Evolutionary conservation across 2,329 filamentous ascomycete genomes (phyloP).

Genomic region (Penicillium hesseltinei): DNA sequence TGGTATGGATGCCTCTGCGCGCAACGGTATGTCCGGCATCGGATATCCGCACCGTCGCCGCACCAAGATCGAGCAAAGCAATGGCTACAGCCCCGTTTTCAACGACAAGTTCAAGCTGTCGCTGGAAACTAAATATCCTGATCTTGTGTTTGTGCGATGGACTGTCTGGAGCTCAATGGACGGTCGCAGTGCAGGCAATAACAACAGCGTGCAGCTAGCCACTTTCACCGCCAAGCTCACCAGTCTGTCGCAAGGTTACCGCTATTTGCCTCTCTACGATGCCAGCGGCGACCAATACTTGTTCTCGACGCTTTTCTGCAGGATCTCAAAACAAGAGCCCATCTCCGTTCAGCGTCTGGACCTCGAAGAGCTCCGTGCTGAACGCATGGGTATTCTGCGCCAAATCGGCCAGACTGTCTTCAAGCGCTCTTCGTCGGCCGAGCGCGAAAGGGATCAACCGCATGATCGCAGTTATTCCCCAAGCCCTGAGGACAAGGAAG

Average conservation of each 20-base stretch:
- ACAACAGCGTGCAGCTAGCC: constrained; percentile 65
- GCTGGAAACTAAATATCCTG: constrained; percentile 89
- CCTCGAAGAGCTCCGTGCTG: constrained; percentile 40
- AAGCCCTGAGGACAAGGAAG: constrained; percentile 35
- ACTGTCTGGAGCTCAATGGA: constrained; percentile 84
- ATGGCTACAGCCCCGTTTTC: constrained; percentile 92
- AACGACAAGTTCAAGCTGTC: constrained; percentile 75
- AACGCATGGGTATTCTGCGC: constrained; percentile 43
- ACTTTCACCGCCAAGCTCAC: constrained; percentile 90
- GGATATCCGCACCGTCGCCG: constrained; percentile 72
- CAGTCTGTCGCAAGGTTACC: constrained; percentile 87
- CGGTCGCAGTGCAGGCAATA: constrained; percentile 66
- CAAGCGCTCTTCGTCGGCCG: constrained; percentile 42
- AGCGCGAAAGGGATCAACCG: constrained; percentile 35
- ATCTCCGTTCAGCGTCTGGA: constrained; percentile 43
- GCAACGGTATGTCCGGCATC: constrained; percentile 64
- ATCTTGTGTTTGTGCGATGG: constrained; percentile 90
- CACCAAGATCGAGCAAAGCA: constrained; percentile 77
- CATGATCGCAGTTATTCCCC: constrained; percentile 30
- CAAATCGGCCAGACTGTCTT: constrained; percentile 47
- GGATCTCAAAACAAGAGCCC: constrained; percentile 65
- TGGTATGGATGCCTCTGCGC: constrained; percentile 62
- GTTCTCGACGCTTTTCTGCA: constrained; percentile 92
- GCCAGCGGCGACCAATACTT: constrained; percentile 87
- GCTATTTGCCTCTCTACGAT: constrained; percentile 86